Evolutionary conservation across 176 grass and related monocot genomes (phyloP).

Genomic region (Rhynchospora breviuscula): DNA sequence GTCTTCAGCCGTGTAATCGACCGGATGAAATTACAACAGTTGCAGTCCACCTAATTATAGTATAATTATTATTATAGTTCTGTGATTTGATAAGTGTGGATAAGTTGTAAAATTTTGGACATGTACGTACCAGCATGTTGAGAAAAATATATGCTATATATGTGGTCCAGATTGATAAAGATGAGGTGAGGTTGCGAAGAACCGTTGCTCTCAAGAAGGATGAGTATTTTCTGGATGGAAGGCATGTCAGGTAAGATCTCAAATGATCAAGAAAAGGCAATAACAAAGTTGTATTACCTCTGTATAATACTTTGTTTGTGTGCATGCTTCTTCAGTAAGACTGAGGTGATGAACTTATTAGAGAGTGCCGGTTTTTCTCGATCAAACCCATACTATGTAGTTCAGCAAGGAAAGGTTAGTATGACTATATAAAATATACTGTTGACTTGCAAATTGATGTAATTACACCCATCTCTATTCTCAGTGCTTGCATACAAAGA

Average conservation of each 20-base stretch:
- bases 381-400: conserved; percentile 98
- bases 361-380: conserved; percentile 99
- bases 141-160: conserved; percentile 8
- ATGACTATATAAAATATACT: conserved; percentile 7
- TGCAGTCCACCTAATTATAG: not conserved
- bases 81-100: conserved; percentile 18
- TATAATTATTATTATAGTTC: not conserved
- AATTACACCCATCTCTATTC: not conserved
- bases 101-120: not conserved
- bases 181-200: conserved; percentile 86
- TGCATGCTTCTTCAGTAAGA: conserved; percentile 56
- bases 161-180: conserved; percentile 81
- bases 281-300: conserved; percentile 17
- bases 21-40: no score
- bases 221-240: conserved; percentile 94
- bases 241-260: conserved; percentile 70
- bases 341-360: conserved; percentile 99
- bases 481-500: not conserved
- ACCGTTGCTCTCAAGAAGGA: conserved; percentile 94
- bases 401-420: conserved; percentile 93
- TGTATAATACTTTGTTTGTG: conserved; percentile 18
- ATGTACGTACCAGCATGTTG: not conserved
- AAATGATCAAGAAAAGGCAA: conserved; percentile 15
- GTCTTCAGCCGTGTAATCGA: not conserved
- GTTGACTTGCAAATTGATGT: not conserved